These are phyloP conservation scores for Amphibolis antarctica DNA, from an alignment of 106 monocot genomes.

Conservation along the genomic window DNA sequence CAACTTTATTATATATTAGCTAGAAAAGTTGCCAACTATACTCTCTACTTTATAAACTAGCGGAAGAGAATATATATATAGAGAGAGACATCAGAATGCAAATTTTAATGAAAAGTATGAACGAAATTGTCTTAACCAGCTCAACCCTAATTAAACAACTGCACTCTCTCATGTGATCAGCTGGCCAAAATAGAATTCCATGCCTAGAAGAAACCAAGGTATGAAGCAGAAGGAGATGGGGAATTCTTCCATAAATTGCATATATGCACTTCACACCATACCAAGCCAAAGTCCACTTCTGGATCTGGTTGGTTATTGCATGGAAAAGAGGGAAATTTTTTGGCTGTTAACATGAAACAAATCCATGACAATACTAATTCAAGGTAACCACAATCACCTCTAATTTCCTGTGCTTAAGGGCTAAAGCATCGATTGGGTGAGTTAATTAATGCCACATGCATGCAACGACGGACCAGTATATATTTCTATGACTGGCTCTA, in stretches of 20 bases:
- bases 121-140: too few relatives aligned
- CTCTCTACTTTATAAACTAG: too few relatives aligned
- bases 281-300: neutral
- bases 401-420: too few relatives aligned
- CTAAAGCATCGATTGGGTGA: too few relatives aligned
- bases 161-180: too few relatives aligned
- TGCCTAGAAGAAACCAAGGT: neutral
- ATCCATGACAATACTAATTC: neutral
- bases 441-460: neutral
- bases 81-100: too few relatives aligned
- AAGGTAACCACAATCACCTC: neutral
- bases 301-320: neutral
- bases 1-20: too few relatives aligned
- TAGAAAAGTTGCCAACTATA: too few relatives aligned
- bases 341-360: conserved; percentile 2
- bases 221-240: neutral
- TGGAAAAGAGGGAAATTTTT: neutral
- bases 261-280: neutral
- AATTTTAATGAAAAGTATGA: too few relatives aligned
- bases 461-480: conserved; percentile 1
- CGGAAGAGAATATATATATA: too few relatives aligned
- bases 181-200: too few relatives aligned
- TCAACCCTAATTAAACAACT: too few relatives aligned
- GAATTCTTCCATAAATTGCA: neutral
- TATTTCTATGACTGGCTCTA: neutral